Percentiles rank a stretch among this genome's conserved stretches.
These are phyloP conservation scores for Salix brachista DNA, from an alignment of 345 rosid species.

Conservation along the genomic window DNA sequence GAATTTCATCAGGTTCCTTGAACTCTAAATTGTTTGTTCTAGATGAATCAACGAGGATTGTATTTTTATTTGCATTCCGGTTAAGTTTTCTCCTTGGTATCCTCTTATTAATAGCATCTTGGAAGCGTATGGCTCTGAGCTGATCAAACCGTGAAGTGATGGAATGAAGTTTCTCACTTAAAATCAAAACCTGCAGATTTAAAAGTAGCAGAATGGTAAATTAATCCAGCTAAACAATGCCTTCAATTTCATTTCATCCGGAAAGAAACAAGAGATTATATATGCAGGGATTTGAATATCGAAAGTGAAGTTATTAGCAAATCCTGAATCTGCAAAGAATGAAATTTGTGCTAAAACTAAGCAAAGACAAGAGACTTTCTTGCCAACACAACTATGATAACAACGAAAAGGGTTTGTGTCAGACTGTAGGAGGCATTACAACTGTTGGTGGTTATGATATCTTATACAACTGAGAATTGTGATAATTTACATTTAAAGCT, in stretches of 20 bases:
- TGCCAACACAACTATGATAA: not conserved
- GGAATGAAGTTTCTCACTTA: constrained; percentile 91
- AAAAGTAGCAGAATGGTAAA: constrained; percentile 4
- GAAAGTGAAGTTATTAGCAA: not conserved
- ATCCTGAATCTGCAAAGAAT: not conserved
- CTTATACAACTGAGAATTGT: not conserved
- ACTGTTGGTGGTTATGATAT: not conserved
- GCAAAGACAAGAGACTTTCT: not conserved
- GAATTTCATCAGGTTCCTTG: constrained; percentile 44
- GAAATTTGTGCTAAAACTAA: not conserved
- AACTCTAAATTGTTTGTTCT: constrained; percentile 32
- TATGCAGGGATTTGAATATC: not conserved
- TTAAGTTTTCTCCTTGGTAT: constrained; percentile 76
- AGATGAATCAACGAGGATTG: constrained; percentile 40
- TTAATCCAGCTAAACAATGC: constrained; percentile 5
- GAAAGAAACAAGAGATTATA: not conserved
- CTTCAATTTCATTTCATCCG: not conserved
- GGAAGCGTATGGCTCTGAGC: constrained; percentile 83
- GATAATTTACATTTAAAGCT: not conserved
- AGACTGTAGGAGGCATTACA: not conserved
- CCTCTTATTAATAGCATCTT: constrained; percentile 73
- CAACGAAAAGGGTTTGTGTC: not conserved
- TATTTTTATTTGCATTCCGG: constrained; percentile 35
- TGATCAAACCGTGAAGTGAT: constrained; percentile 78
- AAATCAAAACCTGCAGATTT: constrained; percentile 57